These are phyloP conservation scores for Odontarrhena argentea DNA, from an alignment of 345 rosid genomes.

Conservation along the genomic window DNA sequence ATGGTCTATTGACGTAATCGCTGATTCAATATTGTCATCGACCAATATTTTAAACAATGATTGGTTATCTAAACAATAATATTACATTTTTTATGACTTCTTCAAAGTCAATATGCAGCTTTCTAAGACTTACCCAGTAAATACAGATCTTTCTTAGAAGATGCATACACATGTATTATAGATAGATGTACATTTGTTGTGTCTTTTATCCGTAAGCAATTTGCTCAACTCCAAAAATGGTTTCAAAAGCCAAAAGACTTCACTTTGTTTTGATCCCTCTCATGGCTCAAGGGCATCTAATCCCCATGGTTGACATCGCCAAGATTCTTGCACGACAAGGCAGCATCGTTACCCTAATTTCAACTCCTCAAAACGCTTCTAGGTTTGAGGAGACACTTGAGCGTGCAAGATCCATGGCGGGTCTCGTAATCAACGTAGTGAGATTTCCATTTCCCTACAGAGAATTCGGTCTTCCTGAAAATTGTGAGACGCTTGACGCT, in stretches of 20 bases:
- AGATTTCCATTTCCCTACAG: constrained; percentile 55
- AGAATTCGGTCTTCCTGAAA: constrained; percentile 67
- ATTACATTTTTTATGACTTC: constrained; percentile 17
- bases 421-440: constrained; percentile 45
- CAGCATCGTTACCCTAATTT: constrained; percentile 56
- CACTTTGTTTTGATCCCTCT: constrained; percentile 76
- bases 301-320: constrained; percentile 78
- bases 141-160: neutral
- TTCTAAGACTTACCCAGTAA: constrained; percentile 8
- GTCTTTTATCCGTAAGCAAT: constrained; percentile 4
- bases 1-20: constrained; percentile 5
- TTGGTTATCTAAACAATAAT: constrained; percentile 18
- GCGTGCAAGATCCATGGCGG: constrained; percentile 41
- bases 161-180: constrained; percentile 9
- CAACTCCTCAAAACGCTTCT: constrained; percentile 69
- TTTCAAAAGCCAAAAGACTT: constrained; percentile 40
- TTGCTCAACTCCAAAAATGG: constrained; percentile 30
- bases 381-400: constrained; percentile 49
- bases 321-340: constrained; percentile 58
- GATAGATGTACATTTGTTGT: neutral
- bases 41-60: constrained; percentile 11
- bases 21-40: neutral
- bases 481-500: constrained; percentile 77
- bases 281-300: constrained; percentile 83
- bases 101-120: constrained; percentile 40